Percentiles rank a stretch among this genome's conserved stretches.
phyloP scores from a whole-genome alignment of 768 basidiomycete genomes.

The Leccinellum rugosiceps region DNA sequence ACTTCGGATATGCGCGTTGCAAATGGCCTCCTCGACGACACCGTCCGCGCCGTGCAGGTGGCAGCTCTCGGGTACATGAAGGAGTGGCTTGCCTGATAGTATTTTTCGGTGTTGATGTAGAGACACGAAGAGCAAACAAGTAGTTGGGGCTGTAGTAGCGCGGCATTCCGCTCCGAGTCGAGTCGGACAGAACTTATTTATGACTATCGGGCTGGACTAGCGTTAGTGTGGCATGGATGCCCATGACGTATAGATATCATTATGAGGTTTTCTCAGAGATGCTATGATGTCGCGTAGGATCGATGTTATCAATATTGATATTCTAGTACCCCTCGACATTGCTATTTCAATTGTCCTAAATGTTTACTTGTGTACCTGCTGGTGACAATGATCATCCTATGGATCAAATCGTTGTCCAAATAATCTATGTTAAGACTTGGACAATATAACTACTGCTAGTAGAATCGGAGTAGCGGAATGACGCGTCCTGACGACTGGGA shows the following conservation, averaged over 20 bases:
- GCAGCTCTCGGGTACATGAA: constrained; percentile 52
- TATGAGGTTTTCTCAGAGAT: neutral
- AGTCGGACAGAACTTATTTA: neutral
- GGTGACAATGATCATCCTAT: too few species aligned
- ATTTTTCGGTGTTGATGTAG: neutral
- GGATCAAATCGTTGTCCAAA: too few species aligned
- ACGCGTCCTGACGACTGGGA: neutral
- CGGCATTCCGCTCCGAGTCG: neutral
- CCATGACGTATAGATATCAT: neutral
- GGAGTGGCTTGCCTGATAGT: constrained; percentile 42
- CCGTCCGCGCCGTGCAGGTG: constrained; percentile 51
- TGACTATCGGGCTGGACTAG: neutral
- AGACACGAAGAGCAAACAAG: neutral
- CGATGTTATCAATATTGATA: too few species aligned
- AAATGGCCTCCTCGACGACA: constrained; percentile 46
- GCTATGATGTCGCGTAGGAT: neutral
- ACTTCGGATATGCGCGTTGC: constrained; percentile 52
- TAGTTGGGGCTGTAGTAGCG: neutral
- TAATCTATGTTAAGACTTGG: too few species aligned
- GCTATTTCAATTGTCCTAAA: neutral
- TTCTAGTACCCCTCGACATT: too few species aligned
- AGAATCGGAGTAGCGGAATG: neutral
- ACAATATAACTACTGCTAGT: too few species aligned
- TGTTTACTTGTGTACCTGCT: too few species aligned
- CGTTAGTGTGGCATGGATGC: neutral